These are phyloP conservation scores for sorghum (Sorghum bicolor) DNA, from an alignment of 176 grass and related monocot genomes.

Conservation along the genomic window Sorghum_bicolor_NCBIv3 NC_012875.2:50414001-50414500, in stretches of 20 bases:
- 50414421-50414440: neutral
- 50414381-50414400: conserved; percentile 25
- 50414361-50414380: neutral
- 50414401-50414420: conserved; percentile 14
- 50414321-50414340: conserved; percentile 7
- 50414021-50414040: neutral
- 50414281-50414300: neutral
- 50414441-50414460: conserved; percentile 40
- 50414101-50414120: neutral
- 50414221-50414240: neutral
- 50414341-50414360: neutral
- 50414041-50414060: neutral
- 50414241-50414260: conserved; percentile 10
- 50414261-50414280: conserved; percentile 9
- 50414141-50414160: conserved; percentile 2
- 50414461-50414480: conserved; percentile 52
- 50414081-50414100: neutral
- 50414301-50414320: neutral
- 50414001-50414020: neutral
- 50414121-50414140: conserved; percentile 4
- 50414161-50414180: conserved; percentile 45
- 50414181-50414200: conserved; percentile 32
- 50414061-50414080: neutral
- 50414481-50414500: conserved; percentile 47
- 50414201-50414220: conserved; percentile 3